Percentiles rank a stretch among this genome's conserved stretches.
These are phyloP conservation scores for Sordariomycetes sp. DNA, from an alignment of 2,329 filamentous ascomycete species.

Conservation along the genomic window DNA sequence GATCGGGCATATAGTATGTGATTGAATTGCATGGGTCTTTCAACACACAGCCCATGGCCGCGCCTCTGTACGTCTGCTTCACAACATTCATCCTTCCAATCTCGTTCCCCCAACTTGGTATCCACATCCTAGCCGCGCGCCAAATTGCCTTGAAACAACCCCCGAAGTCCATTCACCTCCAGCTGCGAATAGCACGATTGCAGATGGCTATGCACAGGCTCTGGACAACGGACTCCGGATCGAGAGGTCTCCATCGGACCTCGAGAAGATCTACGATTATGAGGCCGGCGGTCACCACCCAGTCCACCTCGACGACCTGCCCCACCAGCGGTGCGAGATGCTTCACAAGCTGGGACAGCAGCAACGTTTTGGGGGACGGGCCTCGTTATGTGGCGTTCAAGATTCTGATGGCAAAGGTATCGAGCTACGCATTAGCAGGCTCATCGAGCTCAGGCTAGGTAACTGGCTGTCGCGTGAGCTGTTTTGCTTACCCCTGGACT, in stretches of 20 bases:
- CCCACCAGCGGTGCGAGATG: conserved; percentile 8
- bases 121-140: too few species aligned
- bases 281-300: conserved; percentile 9
- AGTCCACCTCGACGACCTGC: conserved; percentile 8
- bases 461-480: background rate
- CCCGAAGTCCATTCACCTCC: too few species aligned
- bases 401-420: conserved; percentile 14
- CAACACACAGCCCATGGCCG: too few species aligned
- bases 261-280: conserved; percentile 5
- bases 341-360: conserved; percentile 9
- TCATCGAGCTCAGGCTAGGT: conserved; percentile 8
- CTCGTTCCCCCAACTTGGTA: too few species aligned
- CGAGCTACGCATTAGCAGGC: conserved; percentile 9
- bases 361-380: too few species aligned
- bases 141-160: too few species aligned
- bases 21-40: too few species aligned
- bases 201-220: too few species aligned
- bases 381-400: conserved; percentile 14
- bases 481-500: conserved; percentile 9
- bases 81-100: too few species aligned
- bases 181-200: too few species aligned
- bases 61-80: too few species aligned
- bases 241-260: background rate
- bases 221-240: background rate
- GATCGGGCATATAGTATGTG: too few species aligned